phyloP scores from a whole-genome alignment of 768 basidiomycete genomes.

The Hemileccinum impolitum region DNA sequence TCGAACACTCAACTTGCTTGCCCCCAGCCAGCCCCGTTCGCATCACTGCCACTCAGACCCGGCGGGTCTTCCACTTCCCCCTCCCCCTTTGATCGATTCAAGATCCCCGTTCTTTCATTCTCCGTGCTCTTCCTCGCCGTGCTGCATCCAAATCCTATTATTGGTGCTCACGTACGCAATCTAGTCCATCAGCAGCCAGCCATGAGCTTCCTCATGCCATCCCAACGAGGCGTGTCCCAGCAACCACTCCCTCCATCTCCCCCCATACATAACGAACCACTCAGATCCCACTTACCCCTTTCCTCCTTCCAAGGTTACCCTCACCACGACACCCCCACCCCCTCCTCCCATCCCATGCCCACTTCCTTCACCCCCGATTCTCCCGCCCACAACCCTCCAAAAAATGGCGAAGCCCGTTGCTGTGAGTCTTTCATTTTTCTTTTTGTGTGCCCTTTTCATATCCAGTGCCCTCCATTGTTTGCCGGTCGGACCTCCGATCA shows the following conservation, averaged over 20 bases:
- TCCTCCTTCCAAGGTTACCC: constrained; percentile 36
- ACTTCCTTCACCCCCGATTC: constrained; percentile 36
- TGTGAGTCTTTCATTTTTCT: constrained; percentile 46
- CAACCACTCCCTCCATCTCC: constrained; percentile 25
- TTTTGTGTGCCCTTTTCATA: constrained; percentile 6
- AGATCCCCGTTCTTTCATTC: constrained; percentile 19
- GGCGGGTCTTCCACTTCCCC: background rate
- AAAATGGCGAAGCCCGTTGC: constrained; percentile 70
- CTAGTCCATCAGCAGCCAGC: constrained; percentile 18
- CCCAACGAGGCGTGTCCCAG: constrained; percentile 32
- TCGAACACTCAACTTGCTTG: constrained; percentile 11
- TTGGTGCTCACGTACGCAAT: constrained; percentile 18
- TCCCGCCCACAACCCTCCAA: constrained; percentile 40
- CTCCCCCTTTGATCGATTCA: constrained; percentile 11
- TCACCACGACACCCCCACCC: constrained; percentile 29
- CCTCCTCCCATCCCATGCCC: constrained; percentile 27
- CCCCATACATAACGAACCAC: constrained; percentile 31
- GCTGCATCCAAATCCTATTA: constrained; percentile 20
- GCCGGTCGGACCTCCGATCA: constrained; percentile 25
- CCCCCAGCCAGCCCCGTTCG: background rate
- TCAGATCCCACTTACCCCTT: constrained; percentile 37
- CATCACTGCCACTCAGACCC: background rate
- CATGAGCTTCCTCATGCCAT: constrained; percentile 36
- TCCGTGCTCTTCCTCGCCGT: constrained; percentile 15
- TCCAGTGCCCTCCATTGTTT: constrained; percentile 10